Base-by-base conservation (phyloP, 352 stramenopile species). In the Elongisporangium prolatum region DNA sequence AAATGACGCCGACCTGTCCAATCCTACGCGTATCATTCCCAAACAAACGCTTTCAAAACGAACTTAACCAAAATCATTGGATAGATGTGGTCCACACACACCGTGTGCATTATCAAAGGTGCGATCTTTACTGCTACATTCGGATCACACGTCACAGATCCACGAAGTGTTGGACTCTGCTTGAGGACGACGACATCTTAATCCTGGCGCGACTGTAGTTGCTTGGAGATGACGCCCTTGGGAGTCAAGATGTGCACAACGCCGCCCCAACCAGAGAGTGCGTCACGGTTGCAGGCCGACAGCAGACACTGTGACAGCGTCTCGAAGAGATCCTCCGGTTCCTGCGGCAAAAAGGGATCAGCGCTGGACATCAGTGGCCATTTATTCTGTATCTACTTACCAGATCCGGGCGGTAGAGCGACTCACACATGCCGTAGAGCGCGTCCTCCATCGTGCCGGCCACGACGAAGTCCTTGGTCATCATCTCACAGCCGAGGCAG, bases 381-480 rank as follows among this genome's bases (percentile, higher is more conserved):
- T n/a, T n/a, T n/a, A 52, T 1, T 4, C 38, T n/a, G 18, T 14
- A 53, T 14, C 34, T 6, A 51, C 61, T 56, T 52, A 91, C 80
- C 89, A 99, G 89, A 72, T 99, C 84, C 38, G 96, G 96, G 70
- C 97, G 94, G 75, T 97, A 99, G 48, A 99, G 80, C 60, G 95
- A 97, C 72, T 99, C 97, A 69, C 97, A 99, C 92, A 98, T 99
- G 67, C 97, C 97, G 69, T 98, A 98, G 57, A 99, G 84, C 70
- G 98, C 98, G 53, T 97, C 92, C 52, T 97, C 96, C 84, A 97
- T 98, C 21, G 97, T 99, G 56, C 97, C 97, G 6, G 85, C 88
- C 38, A 99, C 97, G 24, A 99, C 96, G 86, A 99, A 99, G 72
- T 99, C 97, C 61, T 99, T 91, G 7, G 96, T 95, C 59, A 94